Base-by-base conservation (phyloP, 2,329 filamentous ascomycete genomes). In the Zymoseptoria crescenta region DNA sequence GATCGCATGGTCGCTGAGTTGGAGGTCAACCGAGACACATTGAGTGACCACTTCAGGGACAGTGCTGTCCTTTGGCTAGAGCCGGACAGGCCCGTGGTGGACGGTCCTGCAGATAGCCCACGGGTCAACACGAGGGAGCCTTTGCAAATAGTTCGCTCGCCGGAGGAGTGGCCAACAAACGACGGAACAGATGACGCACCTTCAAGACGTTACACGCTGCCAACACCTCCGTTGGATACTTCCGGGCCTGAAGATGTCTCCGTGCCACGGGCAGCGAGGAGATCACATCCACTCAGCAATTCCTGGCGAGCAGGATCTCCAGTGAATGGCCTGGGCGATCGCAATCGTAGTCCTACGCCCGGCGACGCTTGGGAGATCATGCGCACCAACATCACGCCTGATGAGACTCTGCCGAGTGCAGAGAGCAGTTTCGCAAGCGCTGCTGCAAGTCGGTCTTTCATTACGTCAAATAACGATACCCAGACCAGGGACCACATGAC, bases 251-350 rank as follows among this genome's bases (percentile, higher is more conserved):
- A 61, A 9, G 68, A 69, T 48, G 59, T 56, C 35, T 55, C 52
- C 54, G 41, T 13, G 28, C 45, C 57, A 30, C 60, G 50, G 1
- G 54, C 56, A 7, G 53, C 49, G 16, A 59, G 59, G 20, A 60
- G 64, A 24, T 62, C 65, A 4, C 69, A 72, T 60, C 70, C 69
- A 27, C 59, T 71, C 41, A 65, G 67, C 49, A 62, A 67, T 49
- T 63, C 68, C 5, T 72, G 69, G 69, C 63, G 60, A 24, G 61
- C 66, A 7, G 64, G 64, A 19, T 69, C 68, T 9, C 68, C 68
- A n/a, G 53, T 87, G 1, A 87, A 95, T 73, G 91, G 91, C 3
- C 81, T 96, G 16, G 91, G 91, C 45, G 91, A 96, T 74, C 87
- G 91, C 59, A 84, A 90, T 63, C 85, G 91, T 66, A 96, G 91